phyloP scores from a whole-genome alignment of 305 asterid species.

The Plantago rigida region DNA sequence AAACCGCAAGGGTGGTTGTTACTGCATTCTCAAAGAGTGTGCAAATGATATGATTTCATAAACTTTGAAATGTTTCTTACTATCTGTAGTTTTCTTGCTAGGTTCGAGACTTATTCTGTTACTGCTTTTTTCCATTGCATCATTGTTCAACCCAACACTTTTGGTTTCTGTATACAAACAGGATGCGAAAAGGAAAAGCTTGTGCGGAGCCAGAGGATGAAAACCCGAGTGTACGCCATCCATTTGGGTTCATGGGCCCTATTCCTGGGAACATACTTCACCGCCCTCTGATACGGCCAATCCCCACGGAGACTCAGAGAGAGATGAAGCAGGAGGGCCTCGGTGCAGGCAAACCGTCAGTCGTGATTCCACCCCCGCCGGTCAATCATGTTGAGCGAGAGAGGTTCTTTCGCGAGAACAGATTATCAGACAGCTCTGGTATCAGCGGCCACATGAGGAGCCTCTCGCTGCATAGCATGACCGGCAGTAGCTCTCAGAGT shows the following conservation, averaged over 20 bases:
- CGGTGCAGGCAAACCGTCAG: slow-evolving; percentile 31
- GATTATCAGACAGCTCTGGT: slow-evolving; percentile 43
- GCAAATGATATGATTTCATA: no score
- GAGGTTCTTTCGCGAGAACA: slow-evolving; percentile 68
- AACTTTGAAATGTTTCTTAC: no score
- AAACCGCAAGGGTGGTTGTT: no score
- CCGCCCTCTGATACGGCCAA: slow-evolving; percentile 73
- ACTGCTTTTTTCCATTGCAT: background rate
- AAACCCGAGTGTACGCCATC: slow-evolving; percentile 34
- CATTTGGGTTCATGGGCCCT: slow-evolving; percentile 49
- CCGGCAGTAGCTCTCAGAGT: slow-evolving; percentile 63
- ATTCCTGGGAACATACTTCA: slow-evolving; percentile 52
- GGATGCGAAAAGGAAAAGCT: slow-evolving; percentile 92
- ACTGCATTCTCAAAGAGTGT: no score
- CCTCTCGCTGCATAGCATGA: slow-evolving; percentile 70
- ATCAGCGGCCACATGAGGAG: slow-evolving; percentile 50
- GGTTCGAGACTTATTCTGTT: background rate
- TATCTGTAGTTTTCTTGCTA: no score
- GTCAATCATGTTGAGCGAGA: slow-evolving; percentile 82
- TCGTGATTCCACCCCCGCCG: slow-evolving; percentile 83
- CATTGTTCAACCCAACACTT: slow-evolving; percentile 1
- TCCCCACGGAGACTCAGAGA: slow-evolving; percentile 18
- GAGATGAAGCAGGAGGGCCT: slow-evolving; percentile 45
- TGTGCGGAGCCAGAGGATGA: slow-evolving; percentile 58
- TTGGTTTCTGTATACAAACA: slow-evolving; percentile 25